Conservation (phyloP, 1,284 basidiomycete species). For the Sanghuangporus baumii region DNA sequence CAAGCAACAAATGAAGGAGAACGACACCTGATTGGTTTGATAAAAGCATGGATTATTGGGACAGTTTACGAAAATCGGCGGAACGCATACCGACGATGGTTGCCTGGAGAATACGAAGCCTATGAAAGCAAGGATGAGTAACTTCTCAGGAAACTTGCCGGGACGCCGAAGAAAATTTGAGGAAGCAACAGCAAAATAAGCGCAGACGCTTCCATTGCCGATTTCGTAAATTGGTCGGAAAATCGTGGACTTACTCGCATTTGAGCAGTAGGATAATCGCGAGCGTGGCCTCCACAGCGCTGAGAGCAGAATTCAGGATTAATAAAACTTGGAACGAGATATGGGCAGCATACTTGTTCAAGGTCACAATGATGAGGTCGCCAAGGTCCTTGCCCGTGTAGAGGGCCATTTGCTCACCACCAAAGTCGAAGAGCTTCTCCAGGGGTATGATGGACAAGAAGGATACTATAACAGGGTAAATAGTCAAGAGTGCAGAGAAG, state of each 20-base stretch:
- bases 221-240: not conserved
- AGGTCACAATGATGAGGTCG: constrained; percentile 24
- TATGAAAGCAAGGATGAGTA: constrained; percentile 17
- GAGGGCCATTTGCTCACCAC: constrained; percentile 23
- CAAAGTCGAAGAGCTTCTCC: constrained; percentile 25
- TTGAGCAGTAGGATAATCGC: constrained; percentile 57
- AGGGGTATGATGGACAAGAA: constrained; percentile 24
- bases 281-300: constrained; percentile 53
- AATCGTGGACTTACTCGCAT: constrained; percentile 50
- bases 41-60: not conserved
- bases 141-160: not conserved
- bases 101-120: constrained; percentile 45
- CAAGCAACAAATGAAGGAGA: constrained; percentile 53
- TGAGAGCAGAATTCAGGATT: constrained; percentile 15
- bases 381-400: constrained; percentile 23
- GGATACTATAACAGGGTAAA: constrained; percentile 36
- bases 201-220: not conserved
- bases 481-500: constrained; percentile 35
- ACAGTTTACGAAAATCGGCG: not conserved
- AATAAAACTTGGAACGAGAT: not conserved
- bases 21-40: constrained; percentile 42
- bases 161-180: not conserved
- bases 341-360: constrained; percentile 28
- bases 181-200: not conserved
- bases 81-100: constrained; percentile 46